Conservation (phyloP, 768 basidiomycete genomes). For the Pisolithus microcarpus region DNA sequence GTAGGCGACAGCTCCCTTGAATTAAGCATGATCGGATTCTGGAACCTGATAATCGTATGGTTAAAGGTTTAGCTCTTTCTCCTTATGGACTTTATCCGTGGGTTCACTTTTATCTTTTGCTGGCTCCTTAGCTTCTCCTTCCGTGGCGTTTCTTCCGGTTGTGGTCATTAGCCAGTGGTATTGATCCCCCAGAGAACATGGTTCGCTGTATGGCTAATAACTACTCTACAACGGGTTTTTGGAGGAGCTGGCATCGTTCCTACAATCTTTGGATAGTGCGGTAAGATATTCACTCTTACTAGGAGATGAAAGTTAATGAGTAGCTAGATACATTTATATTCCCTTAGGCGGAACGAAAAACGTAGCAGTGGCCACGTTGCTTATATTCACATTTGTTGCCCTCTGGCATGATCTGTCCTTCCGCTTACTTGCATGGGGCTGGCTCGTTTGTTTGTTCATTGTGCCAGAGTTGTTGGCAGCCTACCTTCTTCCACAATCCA, state of each 20-base stretch:
- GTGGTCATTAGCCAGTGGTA: conserved; percentile 82
- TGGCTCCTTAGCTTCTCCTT: conserved; percentile 60
- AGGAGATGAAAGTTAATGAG: neutral
- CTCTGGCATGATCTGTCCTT: conserved; percentile 96
- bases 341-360: conserved; percentile 74
- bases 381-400: conserved; percentile 95
- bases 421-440: conserved; percentile 88
- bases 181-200: conserved; percentile 98
- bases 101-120: neutral
- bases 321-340: conserved; percentile 81
- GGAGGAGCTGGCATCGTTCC: conserved; percentile 94
- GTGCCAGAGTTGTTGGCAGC: conserved; percentile 71
- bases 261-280: conserved; percentile 94
- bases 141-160: conserved; percentile 97
- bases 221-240: conserved; percentile 88
- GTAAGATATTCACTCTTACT: conserved; percentile 31
- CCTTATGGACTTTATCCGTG: neutral
- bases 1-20: conserved; percentile 66
- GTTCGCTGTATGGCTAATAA: conserved; percentile 98
- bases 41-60: conserved; percentile 96
- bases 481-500: conserved; percentile 51
- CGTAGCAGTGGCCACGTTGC: conserved; percentile 52
- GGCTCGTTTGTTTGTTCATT: conserved; percentile 89
- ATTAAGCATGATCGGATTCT: conserved; percentile 90
- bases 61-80: conserved; percentile 59